A percentile compares a stretch with the other conserved stretches of the same genome.
phyloP scores from a whole-genome alignment of 257 asterid genomes.

The Rubia yunnanensis region DNA sequence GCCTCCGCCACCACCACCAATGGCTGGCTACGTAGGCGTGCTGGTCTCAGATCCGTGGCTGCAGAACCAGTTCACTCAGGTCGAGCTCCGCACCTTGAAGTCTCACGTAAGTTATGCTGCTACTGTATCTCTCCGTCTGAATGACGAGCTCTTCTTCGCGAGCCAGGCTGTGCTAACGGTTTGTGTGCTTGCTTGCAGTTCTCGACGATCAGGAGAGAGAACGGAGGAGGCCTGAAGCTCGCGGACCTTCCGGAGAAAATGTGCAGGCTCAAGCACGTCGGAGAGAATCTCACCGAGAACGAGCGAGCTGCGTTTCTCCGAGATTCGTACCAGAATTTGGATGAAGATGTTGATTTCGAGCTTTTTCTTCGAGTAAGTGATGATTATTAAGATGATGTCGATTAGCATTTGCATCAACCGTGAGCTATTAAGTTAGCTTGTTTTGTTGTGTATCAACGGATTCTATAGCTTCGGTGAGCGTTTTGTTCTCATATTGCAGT shows the following conservation, averaged over 20 bases:
- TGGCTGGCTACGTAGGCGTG: conserved; percentile 83
- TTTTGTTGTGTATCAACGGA: background rate
- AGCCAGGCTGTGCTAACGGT: conserved; percentile 13
- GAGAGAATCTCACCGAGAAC: conserved; percentile 70
- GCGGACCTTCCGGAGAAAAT: conserved; percentile 72
- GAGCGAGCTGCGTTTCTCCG: conserved; percentile 67
- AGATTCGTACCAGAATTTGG: conserved; percentile 60
- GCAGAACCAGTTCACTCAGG: conserved; percentile 93
- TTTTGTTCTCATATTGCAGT: background rate
- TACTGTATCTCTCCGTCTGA: background rate
- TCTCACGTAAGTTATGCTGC: conserved; percentile 44
- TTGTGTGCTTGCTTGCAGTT: conserved; percentile 32
- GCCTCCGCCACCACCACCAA: conserved; percentile 7
- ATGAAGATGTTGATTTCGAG: conserved; percentile 77
- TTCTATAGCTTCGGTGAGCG: background rate
- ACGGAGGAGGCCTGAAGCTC: conserved; percentile 50
- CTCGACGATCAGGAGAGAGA: conserved; percentile 66
- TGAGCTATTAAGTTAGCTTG: background rate
- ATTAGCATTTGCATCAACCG: background rate
- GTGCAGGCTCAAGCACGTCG: conserved; percentile 80
- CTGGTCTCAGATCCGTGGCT: conserved; percentile 94
- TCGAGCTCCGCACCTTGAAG: conserved; percentile 79
- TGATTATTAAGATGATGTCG: background rate
- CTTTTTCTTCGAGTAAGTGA: conserved; percentile 73
- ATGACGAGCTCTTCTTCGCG: background rate